Percentiles rank a stretch among this genome's conserved stretches.
Conservation (phyloP, 257 asterid genomes). For the Scutellaria galericulata region DNA sequence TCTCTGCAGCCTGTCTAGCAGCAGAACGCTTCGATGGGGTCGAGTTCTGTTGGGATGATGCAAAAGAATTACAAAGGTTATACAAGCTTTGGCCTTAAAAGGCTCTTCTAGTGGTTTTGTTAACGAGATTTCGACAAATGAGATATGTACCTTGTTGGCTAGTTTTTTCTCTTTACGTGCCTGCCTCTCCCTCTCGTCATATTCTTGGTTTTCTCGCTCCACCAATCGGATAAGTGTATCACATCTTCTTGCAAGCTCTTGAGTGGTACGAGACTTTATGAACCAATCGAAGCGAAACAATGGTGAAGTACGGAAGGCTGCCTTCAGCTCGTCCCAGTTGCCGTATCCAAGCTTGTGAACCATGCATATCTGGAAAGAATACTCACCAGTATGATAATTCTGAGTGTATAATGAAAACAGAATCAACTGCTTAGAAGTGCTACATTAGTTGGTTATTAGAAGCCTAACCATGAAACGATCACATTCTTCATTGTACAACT, state of each 20-base stretch:
- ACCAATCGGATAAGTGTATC: conserved; percentile 90
- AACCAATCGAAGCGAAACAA: conserved; percentile 98
- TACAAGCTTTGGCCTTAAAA: no score
- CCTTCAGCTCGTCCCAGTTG: conserved; percentile 98
- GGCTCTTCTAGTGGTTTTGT: not conserved
- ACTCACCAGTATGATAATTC: not conserved
- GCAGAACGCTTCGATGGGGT: conserved; percentile 83
- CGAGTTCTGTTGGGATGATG: conserved; percentile 42
- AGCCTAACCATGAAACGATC: conserved; percentile 94
- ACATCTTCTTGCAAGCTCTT: conserved; percentile 98
- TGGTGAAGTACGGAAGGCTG: conserved; percentile 96
- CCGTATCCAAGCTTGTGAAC: conserved; percentile 99
- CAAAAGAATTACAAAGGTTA: not conserved
- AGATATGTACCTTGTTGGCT: conserved; percentile 70
- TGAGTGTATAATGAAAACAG: conserved; percentile 1
- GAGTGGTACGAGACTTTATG: conserved; percentile 96
- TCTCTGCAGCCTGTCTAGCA: conserved; percentile 76
- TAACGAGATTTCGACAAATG: not conserved
- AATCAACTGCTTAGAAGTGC: not conserved
- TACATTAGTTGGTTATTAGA: not conserved
- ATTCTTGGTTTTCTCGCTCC: conserved; percentile 95
- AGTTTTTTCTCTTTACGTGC: conserved; percentile 97
- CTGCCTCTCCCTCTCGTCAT: conserved; percentile 93
- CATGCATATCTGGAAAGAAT: conserved; percentile 76
- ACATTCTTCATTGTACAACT: conserved; percentile 97